These are phyloP conservation scores for Nitzschia putrida DNA, from an alignment of 108 stramenopile genomes.

Conservation along the genomic window DNA sequence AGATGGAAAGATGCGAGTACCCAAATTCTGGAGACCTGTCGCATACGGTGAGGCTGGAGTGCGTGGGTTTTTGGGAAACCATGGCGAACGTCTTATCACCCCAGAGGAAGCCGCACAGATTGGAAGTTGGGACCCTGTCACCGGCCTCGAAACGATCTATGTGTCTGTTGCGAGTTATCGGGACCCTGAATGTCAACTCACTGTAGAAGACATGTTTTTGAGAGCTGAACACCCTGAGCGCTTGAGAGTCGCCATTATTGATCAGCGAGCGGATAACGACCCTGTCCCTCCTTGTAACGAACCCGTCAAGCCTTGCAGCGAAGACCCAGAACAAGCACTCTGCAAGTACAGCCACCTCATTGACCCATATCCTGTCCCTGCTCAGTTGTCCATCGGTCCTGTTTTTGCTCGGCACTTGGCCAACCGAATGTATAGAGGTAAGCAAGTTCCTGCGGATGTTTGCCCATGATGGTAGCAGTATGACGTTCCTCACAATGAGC, in stretches of 20 bases:
- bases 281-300: conserved; percentile 41
- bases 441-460: too few species aligned
- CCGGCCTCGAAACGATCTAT: conserved; percentile 68
- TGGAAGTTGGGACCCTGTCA: conserved; percentile 45
- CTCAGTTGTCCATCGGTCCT: conserved; percentile 76
- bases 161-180: conserved; percentile 77
- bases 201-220: conserved; percentile 71
- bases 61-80: conserved; percentile 70
- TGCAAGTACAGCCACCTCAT: conserved; percentile 67
- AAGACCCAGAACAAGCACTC: conserved; percentile 62
- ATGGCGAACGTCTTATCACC: conserved; percentile 70
- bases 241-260: conserved; percentile 75
- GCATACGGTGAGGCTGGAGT: conserved; percentile 52
- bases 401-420: conserved; percentile 89
- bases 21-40: conserved; percentile 44
- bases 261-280: conserved; percentile 59
- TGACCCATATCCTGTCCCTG: conserved; percentile 67
- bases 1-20: conserved; percentile 41
- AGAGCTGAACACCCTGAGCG: conserved; percentile 79
- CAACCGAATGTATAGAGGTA: conserved; percentile 76
- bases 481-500: too few species aligned
- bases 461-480: too few species aligned
- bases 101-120: conserved; percentile 59
- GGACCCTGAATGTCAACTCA: conserved; percentile 76
- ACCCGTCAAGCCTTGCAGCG: conserved; percentile 53